Percentiles rank a stretch among this genome's conserved stretches.
Evolutionary conservation across 148 eudicot genomes (phyloP).

Genomic region (Rhododendron kiyosumense): DNA sequence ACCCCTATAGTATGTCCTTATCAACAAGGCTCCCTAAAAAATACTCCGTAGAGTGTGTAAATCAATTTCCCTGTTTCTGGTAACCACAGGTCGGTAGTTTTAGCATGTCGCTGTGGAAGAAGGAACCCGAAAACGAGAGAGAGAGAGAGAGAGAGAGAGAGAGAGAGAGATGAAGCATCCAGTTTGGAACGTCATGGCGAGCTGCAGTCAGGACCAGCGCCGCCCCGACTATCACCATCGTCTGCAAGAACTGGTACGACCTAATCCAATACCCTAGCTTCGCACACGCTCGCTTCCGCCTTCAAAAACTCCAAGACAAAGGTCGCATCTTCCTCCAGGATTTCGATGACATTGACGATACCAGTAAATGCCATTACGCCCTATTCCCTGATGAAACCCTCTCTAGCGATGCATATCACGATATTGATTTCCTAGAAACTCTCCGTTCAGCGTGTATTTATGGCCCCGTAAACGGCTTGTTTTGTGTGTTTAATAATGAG

Average conservation of each 20-base stretch:
- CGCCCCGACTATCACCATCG: background rate
- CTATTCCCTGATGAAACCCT: background rate
- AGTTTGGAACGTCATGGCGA: too few species aligned
- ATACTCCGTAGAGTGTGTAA: too few species aligned
- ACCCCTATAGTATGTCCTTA: too few species aligned
- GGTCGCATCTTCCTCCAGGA: slow-evolving; percentile 1
- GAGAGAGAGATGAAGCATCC: too few species aligned
- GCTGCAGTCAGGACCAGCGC: too few species aligned
- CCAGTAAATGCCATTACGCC: background rate
- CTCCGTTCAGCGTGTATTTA: too few species aligned
- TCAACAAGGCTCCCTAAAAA: too few species aligned
- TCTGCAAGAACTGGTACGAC: background rate
- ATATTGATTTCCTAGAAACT: background rate
- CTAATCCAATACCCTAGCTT: background rate
- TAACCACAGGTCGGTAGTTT: too few species aligned
- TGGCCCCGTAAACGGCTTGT: background rate
- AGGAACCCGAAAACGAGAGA: too few species aligned
- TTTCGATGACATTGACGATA: background rate
- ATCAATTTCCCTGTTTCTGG: too few species aligned
- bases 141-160: too few species aligned
- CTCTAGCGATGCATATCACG: background rate
- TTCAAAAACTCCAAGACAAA: background rate
- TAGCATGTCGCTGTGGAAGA: too few species aligned
- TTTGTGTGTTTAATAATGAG: background rate
- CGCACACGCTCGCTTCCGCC: background rate